Percentiles rank a stretch among this genome's conserved stretches.
phyloP scores from a whole-genome alignment of 140 eudicot genomes.

The Stevia rebaudiana region DNA sequence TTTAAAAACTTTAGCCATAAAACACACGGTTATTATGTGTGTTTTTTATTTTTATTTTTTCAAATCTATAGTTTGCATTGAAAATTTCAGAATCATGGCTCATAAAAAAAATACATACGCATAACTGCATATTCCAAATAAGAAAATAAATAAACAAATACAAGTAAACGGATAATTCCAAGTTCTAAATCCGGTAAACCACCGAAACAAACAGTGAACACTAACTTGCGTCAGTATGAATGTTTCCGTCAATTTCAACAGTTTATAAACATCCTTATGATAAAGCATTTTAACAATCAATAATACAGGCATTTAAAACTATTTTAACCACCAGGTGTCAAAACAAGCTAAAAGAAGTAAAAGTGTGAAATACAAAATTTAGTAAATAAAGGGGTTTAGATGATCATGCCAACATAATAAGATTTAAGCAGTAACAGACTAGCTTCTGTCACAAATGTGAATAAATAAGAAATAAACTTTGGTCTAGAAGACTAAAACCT shows the following conservation, averaged over 20 bases:
- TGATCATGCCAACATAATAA: background rate
- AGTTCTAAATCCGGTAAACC: background rate
- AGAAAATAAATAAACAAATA: background rate
- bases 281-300: background rate
- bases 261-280: background rate
- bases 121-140: background rate
- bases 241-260: background rate
- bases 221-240: background rate
- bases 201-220: background rate
- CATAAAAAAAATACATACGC: background rate
- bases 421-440: background rate
- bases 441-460: background rate
- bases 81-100: too few species aligned
- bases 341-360: background rate
- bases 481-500: background rate
- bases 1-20: background rate
- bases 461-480: background rate
- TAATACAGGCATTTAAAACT: background rate
- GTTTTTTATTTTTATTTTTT: too few species aligned
- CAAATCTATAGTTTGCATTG: too few species aligned
- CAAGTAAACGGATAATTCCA: background rate
- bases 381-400: background rate
- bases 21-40: background rate
- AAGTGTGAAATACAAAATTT: background rate
- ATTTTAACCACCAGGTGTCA: background rate